Percentiles rank a stretch among this genome's conserved stretches.
phyloP scores from a whole-genome alignment of 164 flowering plant genomes.

The Sextonia rubra region DNA sequence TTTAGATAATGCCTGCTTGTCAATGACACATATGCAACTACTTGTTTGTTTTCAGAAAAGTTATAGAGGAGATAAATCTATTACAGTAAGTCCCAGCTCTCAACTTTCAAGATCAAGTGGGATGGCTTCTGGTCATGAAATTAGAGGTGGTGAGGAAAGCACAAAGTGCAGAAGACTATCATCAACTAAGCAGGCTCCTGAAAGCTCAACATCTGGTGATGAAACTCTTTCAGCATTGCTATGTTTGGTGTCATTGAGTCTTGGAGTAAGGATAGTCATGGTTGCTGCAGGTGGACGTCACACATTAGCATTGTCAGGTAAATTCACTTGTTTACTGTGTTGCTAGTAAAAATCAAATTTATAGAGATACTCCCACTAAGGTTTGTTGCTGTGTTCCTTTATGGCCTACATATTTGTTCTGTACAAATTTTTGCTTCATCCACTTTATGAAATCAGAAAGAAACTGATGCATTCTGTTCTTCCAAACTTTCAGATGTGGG shows the following conservation, averaged over 20 bases:
- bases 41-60: conserved; percentile 20
- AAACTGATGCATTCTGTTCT: conserved; percentile 28
- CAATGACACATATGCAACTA: conserved; percentile 1
- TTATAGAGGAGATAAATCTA: conserved; percentile 15
- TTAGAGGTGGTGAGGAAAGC: conserved; percentile 55
- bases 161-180: conserved; percentile 74
- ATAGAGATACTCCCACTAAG: too few relatives aligned
- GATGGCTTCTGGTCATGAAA: conserved; percentile 34
- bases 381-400: too few relatives aligned
- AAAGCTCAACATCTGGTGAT: conserved; percentile 68
- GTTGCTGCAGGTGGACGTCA: conserved; percentile 99
- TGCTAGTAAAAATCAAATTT: too few relatives aligned
- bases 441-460: conserved; percentile 3
- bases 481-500: conserved; percentile 78
- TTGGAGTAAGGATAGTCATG: conserved; percentile 70
- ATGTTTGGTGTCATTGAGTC: conserved; percentile 73
- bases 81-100: conserved; percentile 68
- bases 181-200: conserved; percentile 60
- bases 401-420: too few relatives aligned
- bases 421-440: neutral
- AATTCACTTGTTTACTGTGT: neutral
- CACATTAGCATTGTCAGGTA: conserved; percentile 93
- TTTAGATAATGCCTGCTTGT: neutral
- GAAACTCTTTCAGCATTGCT: conserved; percentile 81
- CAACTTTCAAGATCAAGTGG: conserved; percentile 55